Conservation (phyloP, 345 rosid genomes). For the Acer yangbiense region DNA sequence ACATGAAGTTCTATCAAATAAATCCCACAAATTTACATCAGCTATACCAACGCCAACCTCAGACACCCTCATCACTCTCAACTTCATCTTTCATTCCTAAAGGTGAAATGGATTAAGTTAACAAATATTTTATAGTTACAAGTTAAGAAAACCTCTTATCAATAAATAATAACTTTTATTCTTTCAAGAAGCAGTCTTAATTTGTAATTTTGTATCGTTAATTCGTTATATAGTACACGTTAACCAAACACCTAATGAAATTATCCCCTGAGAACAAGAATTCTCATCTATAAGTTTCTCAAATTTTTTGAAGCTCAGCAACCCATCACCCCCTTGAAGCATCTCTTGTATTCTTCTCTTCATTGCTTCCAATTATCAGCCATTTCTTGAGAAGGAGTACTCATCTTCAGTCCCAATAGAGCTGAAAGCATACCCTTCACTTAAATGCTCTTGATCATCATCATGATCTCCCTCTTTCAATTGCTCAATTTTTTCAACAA, state of each 20-base stretch:
- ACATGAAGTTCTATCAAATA: not conserved
- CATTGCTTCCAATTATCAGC: not conserved
- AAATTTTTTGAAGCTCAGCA: slow-evolving; percentile 4
- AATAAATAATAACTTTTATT: not conserved
- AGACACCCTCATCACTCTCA: not conserved
- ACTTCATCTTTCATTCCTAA: not conserved
- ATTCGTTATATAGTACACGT: not conserved
- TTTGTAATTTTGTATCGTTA: not conserved
- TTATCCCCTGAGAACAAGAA: not conserved
- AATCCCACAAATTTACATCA: not conserved
- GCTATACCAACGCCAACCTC: not conserved
- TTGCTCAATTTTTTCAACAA: slow-evolving; percentile 45
- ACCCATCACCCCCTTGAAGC: not conserved
- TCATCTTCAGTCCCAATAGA: slow-evolving; percentile 36
- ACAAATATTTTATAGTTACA: not conserved
- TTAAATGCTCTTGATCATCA: slow-evolving; percentile 13
- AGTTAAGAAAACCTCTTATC: not conserved
- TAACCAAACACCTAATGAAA: not conserved
- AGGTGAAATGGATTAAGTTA: not conserved
- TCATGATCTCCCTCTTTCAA: slow-evolving; percentile 39
- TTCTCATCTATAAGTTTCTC: not conserved
- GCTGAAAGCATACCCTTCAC: slow-evolving; percentile 28
- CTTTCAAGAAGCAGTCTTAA: not conserved
- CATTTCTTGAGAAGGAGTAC: no score
- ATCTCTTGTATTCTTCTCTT: not conserved